These are phyloP conservation scores for Coemansia sp. DNA, from an alignment of 371 early-diverging fungal species.

Conservation along the genomic window DNA sequence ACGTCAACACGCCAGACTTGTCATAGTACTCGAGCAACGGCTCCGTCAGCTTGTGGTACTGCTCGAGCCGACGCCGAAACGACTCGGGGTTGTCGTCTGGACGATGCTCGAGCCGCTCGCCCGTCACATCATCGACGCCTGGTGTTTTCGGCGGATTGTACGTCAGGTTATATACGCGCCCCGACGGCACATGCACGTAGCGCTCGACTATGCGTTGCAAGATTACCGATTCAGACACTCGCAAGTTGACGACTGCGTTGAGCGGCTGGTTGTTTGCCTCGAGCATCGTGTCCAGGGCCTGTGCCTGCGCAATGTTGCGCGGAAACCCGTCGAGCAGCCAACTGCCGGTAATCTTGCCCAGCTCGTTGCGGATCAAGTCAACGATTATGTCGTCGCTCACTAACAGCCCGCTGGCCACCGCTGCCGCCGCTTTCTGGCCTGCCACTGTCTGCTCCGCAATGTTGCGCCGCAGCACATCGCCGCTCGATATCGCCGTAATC, in stretches of 20 bases:
- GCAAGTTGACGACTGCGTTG: constrained; percentile 83
- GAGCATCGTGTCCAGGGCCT: constrained; percentile 69
- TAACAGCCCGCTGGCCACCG: constrained; percentile 64
- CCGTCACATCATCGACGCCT: constrained; percentile 91
- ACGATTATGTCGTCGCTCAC: constrained; percentile 81
- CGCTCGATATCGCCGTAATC: constrained; percentile 72
- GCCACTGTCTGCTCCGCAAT: constrained; percentile 66
- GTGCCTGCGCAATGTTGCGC: constrained; percentile 84
- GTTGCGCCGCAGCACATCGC: constrained; percentile 78
- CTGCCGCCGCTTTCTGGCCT: constrained; percentile 65
- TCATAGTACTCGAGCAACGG: constrained; percentile 82
- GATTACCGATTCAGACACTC: constrained; percentile 90
- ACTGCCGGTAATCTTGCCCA: constrained; percentile 56
- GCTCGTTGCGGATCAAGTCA: constrained; percentile 69
- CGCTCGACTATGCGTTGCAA: constrained; percentile 89
- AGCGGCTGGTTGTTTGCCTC: constrained; percentile 59
- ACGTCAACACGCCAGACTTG: constrained; percentile 60
- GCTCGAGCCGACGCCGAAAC: constrained; percentile 74
- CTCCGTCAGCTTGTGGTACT: constrained; percentile 69
- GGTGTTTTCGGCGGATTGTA: constrained; percentile 88
- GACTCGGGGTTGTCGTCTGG: constrained; percentile 90
- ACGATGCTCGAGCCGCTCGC: constrained; percentile 83
- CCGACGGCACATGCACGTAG: constrained; percentile 91
- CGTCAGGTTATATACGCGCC: constrained; percentile 87
- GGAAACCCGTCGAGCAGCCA: constrained; percentile 98